Evolutionary conservation across 1,284 basidiomycete genomes (phyloP), one percentile per base, ranked within the genome.

Genomic region (Cutaneotrichosporon spelunceum): DNA sequence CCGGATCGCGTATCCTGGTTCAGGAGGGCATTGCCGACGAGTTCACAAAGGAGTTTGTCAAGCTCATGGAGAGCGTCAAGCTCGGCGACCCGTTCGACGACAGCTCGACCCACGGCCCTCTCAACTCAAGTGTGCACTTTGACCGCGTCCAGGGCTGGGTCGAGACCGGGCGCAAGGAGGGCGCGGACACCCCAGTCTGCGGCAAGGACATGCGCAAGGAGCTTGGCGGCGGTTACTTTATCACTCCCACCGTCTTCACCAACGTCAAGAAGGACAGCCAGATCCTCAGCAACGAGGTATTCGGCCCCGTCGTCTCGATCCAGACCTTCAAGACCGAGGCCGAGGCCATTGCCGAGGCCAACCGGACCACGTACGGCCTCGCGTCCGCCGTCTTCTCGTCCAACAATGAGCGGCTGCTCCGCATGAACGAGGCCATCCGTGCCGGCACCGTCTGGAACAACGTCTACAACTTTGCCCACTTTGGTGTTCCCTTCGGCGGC

Each of bases 71-170:
- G 67, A 82, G 84, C 62, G 83, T 87, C 66, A 83, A 85, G 61
- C 84, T 93, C 59, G 89, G 89, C 2, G 59, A 79, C 73, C 91
- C 89, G 0, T 86, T 90, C 69, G 87, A 91, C 71, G 86, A 89
- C 52, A 80, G 81, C 48, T 85, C 83, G 19, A 84, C 85, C 55
- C 89, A 87, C 48, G 92, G 92, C 2, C 92, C 93, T 24, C 82
- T 94, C 72, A 87, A 92, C 47, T 91, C 89, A 23, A 88, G 89
- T 73, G 80, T 79, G 21, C 94, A 98, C 78, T 91, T 88, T 70
- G 91, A 96, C 76, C 88, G 89, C 66, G 87, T 98, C 55, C 88
- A 91, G 85, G 81, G 81, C 19, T 97, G 93, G 77, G 94, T 99
- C 70, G 89, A 94, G 70, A 83, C 84, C 1, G 95, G 93, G 34